Conservation (phyloP, 2,329 filamentous ascomycete species). For the Beauveria varroae region DNA sequence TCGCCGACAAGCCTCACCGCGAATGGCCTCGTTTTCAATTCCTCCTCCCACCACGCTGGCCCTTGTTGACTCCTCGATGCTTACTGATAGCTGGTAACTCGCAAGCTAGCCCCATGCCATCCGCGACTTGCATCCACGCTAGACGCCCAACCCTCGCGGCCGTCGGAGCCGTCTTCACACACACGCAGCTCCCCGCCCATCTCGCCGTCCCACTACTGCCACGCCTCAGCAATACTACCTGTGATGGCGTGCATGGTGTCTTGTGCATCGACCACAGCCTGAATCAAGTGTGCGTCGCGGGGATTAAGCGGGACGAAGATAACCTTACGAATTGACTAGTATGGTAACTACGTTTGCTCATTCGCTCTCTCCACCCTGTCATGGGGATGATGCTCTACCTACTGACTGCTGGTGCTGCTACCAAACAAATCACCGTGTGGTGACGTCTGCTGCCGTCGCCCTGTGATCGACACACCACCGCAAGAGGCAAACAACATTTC, state of each 20-base stretch:
- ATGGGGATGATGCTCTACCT: background rate
- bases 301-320: background rate
- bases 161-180: background rate
- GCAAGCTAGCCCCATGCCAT: background rate
- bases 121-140: slow-evolving; percentile 1
- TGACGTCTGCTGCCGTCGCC: background rate
- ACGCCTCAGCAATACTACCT: background rate
- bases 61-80: background rate
- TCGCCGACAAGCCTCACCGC: background rate
- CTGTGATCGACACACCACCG: background rate
- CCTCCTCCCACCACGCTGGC: background rate
- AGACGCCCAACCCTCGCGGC: background rate
- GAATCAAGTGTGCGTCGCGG: background rate
- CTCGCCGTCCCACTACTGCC: background rate
- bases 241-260: background rate
- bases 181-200: background rate
- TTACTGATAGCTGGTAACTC: background rate
- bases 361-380: background rate
- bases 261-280: background rate
- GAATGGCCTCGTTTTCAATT: background rate
- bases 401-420: background rate
- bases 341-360: background rate
- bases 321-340: background rate
- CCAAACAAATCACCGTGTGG: too few relatives aligned
- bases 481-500: background rate